phyloP scores from a whole-genome alignment of 257 asterid species.

The Penstemon eatonii region DNA sequence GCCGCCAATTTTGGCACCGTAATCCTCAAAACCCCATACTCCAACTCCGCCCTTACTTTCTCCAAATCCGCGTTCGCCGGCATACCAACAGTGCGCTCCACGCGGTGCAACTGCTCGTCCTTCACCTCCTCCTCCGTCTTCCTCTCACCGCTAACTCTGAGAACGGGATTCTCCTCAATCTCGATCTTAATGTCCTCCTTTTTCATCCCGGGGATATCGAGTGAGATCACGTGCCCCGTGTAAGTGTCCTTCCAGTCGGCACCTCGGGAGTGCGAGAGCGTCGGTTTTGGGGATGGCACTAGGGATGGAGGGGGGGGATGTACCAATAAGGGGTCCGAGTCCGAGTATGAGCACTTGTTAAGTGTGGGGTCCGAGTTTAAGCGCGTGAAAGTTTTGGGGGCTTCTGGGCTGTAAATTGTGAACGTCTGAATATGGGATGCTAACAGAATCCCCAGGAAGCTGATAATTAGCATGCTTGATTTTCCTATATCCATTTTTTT shows the following conservation, averaged over 20 bases:
- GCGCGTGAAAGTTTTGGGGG: too few species aligned
- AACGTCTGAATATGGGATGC: slow-evolving; percentile 26
- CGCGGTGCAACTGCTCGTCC: slow-evolving; percentile 85
- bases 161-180: slow-evolving; percentile 58
- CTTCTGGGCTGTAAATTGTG: too few species aligned
- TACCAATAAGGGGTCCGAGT: slow-evolving; percentile 49
- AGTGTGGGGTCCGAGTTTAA: too few species aligned
- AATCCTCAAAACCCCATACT: slow-evolving; percentile 71
- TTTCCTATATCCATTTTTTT: slow-evolving; percentile 20
- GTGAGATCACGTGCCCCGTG: slow-evolving; percentile 50
- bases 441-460: slow-evolving; percentile 16
- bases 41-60: slow-evolving; percentile 51
- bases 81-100: slow-evolving; percentile 70
- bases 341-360: slow-evolving; percentile 34
- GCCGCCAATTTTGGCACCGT: slow-evolving; percentile 58
- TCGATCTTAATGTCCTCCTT: slow-evolving; percentile 67
- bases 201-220: slow-evolving; percentile 76
- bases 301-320: slow-evolving; percentile 36
- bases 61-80: slow-evolving; percentile 70
- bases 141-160: slow-evolving; percentile 71
- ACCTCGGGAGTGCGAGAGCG: slow-evolving; percentile 45
- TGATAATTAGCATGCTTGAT: neutral
- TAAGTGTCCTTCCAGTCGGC: slow-evolving; percentile 83
- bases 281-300: slow-evolving; percentile 20
- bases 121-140: slow-evolving; percentile 52